Evolutionary conservation across 805 yeast species (phyloP), one percentile per base, ranked within the genome.

Genomic region (Dipodascus geniculatus): DNA sequence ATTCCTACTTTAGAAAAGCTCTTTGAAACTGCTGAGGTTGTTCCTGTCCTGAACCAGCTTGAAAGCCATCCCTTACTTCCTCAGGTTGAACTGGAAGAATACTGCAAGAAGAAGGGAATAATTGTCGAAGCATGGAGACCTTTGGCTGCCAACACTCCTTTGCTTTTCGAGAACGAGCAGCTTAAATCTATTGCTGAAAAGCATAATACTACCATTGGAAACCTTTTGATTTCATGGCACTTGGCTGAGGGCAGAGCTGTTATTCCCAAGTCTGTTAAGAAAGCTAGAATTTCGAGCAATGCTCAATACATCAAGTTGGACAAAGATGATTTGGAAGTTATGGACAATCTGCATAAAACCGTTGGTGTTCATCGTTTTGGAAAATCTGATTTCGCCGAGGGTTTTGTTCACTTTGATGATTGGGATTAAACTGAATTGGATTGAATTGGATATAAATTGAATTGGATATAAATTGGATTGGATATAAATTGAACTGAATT

Each of bases 211-310:
- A 65, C 81, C 24, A 66, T 86, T 20, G 82, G 87, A 33, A 83
- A 83, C 68, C 80, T 85, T 16, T 70, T 86, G 56, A 70, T 86
- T 57, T 79, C 88, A 73, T 85, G 90, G 91, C 83, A 88, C 48
- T 80, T 88, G 28, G 89, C 84, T 69, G 78, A 87, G 70, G 78
- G 78, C 53, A 63, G 83, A 57, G 83, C 84, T 47, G 79, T 84
- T 54, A 84, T 86, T 70, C 95, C 95, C 68, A 86, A 86, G 71
- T 82, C 89, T 6, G 82, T 82, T 63, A 77, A 82, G 64, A 77
- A 78, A 61, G 79, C 75, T 54, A 77, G 95, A 71, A 72, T 86
- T 14, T 6, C 49, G 4, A 22, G 49, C n/a, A 47, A 47, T 62
- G 62, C 71, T 44, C 67, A 69, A 56, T 68, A 71, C 42, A 56